Evolutionary conservation across 2,329 filamentous ascomycete species (phyloP).

Genomic region (Gremmenia infestans): DNA sequence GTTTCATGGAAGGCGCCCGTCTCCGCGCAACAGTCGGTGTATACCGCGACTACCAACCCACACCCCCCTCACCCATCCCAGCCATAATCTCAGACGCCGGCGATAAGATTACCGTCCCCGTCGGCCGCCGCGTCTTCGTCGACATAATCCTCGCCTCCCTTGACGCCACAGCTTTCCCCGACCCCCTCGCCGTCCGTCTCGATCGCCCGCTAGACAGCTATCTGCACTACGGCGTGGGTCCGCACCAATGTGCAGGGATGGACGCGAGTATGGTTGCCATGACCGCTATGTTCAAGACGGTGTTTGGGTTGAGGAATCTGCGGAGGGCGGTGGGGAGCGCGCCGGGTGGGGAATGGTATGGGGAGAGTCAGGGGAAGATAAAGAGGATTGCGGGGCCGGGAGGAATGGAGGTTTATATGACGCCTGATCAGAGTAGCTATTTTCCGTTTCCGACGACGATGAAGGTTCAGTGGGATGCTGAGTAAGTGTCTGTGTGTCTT

Average conservation of each 20-base stretch:
- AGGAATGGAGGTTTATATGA: conserved; percentile 49
- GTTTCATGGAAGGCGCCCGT: conserved; percentile 67
- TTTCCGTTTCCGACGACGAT: conserved; percentile 42
- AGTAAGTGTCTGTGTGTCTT: not conserved
- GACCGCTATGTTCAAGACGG: conserved; percentile 36
- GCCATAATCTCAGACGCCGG: conserved; percentile 47
- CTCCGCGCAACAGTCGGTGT: conserved; percentile 58
- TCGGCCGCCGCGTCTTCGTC: conserved; percentile 60
- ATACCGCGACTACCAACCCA: conserved; percentile 40
- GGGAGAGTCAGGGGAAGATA: conserved; percentile 32
- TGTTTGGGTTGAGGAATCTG: conserved; percentile 23
- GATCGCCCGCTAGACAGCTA: conserved; percentile 60
- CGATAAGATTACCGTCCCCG: conserved; percentile 40
- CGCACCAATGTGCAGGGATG: conserved; percentile 57
- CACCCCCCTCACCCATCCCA: conserved; percentile 38
- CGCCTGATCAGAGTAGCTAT: conserved; percentile 57
- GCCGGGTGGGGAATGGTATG: conserved; percentile 10
- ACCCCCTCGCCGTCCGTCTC: conserved; percentile 56
- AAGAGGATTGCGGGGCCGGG: conserved; percentile 19
- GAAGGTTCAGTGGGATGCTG: conserved; percentile 29
- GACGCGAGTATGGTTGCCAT: conserved; percentile 58
- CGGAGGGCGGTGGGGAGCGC: conserved; percentile 16
- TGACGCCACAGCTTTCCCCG: conserved; percentile 55
- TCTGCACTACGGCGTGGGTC: conserved; percentile 58
- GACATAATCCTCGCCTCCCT: conserved; percentile 53